These are phyloP conservation scores for Aspergillus hiratsukae DNA, from an alignment of 2,329 filamentous ascomycete genomes.

Conservation along the genomic window DNA sequence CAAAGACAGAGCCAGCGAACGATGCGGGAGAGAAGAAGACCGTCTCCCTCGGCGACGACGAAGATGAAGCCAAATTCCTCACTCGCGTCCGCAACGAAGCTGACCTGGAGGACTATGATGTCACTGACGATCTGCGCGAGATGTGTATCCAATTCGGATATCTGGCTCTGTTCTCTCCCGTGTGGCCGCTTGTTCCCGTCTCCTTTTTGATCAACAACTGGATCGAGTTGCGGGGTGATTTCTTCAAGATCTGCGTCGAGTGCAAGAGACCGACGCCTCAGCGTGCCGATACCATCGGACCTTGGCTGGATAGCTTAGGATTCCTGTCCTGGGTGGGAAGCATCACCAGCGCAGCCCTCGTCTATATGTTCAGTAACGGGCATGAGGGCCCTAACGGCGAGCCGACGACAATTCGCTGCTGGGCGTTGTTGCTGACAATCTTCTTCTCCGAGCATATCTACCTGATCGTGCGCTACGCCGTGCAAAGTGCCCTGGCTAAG, in stretches of 20 bases:
- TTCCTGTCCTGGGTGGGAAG: conserved; percentile 94
- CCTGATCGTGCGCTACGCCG: conserved; percentile 67
- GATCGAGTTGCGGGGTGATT: conserved; percentile 90
- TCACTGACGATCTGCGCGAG: conserved; percentile 84
- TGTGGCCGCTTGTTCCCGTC: conserved; percentile 85
- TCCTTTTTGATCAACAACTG: conserved; percentile 96
- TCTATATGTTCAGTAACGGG: conserved; percentile 79
- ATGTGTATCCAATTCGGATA: conserved; percentile 93
- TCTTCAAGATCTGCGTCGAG: conserved; percentile 89
- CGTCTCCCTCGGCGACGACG: conserved; percentile 57
- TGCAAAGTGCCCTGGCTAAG: conserved; percentile 69
- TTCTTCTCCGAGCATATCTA: conserved; percentile 88
- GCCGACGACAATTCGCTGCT: conserved; percentile 64
- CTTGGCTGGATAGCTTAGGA: conserved; percentile 82
- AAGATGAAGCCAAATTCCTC: conserved; percentile 79
- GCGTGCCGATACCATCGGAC: conserved; percentile 89
- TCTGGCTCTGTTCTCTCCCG: conserved; percentile 82
- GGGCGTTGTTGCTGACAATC: conserved; percentile 76
- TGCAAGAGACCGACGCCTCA: conserved; percentile 85
- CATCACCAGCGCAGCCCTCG: conserved; percentile 78
- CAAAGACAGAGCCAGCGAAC: conserved; percentile 17
- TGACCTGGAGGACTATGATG: conserved; percentile 81
- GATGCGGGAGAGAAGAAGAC: conserved; percentile 21
- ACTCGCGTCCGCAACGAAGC: conserved; percentile 79
- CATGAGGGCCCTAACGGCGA: conserved; percentile 43